These are phyloP conservation scores for Pseudogymnoascus sp. DNA, from an alignment of 2,329 filamentous ascomycete species.

Conservation along the genomic window DNA sequence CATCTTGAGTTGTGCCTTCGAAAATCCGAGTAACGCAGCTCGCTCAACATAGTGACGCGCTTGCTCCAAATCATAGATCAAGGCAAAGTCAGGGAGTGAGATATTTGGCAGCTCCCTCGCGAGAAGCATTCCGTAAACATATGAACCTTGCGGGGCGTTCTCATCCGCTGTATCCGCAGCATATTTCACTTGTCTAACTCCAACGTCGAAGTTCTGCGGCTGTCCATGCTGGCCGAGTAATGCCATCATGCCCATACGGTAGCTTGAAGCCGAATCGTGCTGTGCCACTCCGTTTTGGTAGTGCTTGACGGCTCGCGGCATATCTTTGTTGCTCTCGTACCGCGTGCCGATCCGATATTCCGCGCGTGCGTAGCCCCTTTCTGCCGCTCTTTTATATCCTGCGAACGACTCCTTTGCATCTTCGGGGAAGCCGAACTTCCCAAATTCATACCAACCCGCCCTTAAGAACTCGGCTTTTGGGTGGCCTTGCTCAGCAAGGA, in stretches of 20 bases:
- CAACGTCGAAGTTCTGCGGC: slow-evolving; percentile 67
- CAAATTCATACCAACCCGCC: slow-evolving; percentile 97
- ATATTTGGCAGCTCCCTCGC: slow-evolving; percentile 89
- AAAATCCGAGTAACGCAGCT: slow-evolving; percentile 89
- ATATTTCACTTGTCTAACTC: slow-evolving; percentile 71
- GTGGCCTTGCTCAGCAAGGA: slow-evolving; percentile 83
- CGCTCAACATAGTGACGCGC: slow-evolving; percentile 91
- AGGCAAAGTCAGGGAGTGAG: slow-evolving; percentile 59
- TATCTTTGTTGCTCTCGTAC: slow-evolving; percentile 90
- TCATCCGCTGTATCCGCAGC: slow-evolving; percentile 87
- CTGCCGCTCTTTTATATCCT: slow-evolving; percentile 77
- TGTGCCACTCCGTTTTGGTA: slow-evolving; percentile 74
- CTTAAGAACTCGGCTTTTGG: slow-evolving; percentile 90
- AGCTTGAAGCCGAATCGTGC: slow-evolving; percentile 77
- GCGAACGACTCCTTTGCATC: slow-evolving; percentile 93
- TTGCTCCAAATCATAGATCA: slow-evolving; percentile 62
- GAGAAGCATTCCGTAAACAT: slow-evolving; percentile 90
- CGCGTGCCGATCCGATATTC: slow-evolving; percentile 98
- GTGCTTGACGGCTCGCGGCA: slow-evolving; percentile 81
- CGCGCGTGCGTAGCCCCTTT: slow-evolving; percentile 76
- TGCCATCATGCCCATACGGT: slow-evolving; percentile 95
- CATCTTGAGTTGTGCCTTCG: slow-evolving; percentile 96
- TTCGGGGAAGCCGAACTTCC: slow-evolving; percentile 80
- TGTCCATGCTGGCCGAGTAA: slow-evolving; percentile 89
- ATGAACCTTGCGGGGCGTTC: slow-evolving; percentile 92